Evolutionary conservation across 257 asterid genomes (phyloP), one percentile per base, ranked within the genome.

Genomic region (Ballota nigra): DNA sequence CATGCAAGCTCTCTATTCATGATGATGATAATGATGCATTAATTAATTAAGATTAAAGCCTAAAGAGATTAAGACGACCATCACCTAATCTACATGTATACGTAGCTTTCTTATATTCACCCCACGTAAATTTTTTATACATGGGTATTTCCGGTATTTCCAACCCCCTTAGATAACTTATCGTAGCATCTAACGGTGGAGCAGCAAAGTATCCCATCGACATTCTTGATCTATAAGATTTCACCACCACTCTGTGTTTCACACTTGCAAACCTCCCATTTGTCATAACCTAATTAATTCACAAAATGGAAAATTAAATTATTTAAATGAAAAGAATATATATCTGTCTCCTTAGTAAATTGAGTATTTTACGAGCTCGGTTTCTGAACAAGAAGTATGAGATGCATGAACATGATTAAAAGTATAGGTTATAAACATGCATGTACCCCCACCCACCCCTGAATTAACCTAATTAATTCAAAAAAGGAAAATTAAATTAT

Each of bases 191-290:
- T 1, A 79, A 78, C 7, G 93, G 75, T 34, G 97, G 97, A 45
- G 91, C 85, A 0, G 77, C 89, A 5, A 90, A 86, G 81, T 80
- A 90, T 3, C 82, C 87, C 80, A 82, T 77, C 22, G 97, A 90
- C 79, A 78, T 78, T 75, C 96, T 86, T 9, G 88, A 38, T 0
- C 74, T 47, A 20, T 66, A 66, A 6, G 80, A 31, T 69, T 81
- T 79, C 83, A 81, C 83, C 66, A 84, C 69, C 20, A 82, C 96
- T 77, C 97, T 75, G 24, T 90, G 97, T 29, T 74, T 81, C 18
- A 88, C 96, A 19, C 97, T 90, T 77, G 55, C 1, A 58, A 88
- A 85, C 83, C 89, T 77, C 67, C 93, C 93, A 41, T 88, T 86
- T 24, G 90, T 88, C 89, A 85, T 78, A 0, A 81, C 96, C 91